phyloP scores from a whole-genome alignment of 192 early-diverging fungal genomes.

The Dissophora ornata region DNA sequence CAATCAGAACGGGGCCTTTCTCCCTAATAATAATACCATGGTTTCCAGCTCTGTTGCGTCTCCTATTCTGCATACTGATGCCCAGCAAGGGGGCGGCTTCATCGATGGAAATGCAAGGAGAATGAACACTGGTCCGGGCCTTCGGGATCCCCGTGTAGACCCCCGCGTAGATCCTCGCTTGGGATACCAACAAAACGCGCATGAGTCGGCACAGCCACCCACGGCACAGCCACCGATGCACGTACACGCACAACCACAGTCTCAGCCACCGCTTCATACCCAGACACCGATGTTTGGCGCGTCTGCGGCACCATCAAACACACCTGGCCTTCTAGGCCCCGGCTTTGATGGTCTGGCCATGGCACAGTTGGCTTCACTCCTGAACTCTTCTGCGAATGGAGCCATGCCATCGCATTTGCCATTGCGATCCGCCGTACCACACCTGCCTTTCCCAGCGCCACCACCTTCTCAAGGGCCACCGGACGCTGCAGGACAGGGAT shows the following conservation, averaged over 20 bases:
- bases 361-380: slow-evolving; percentile 22
- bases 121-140: neutral
- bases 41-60: slow-evolving; percentile 25
- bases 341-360: slow-evolving; percentile 17
- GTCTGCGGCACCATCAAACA: neutral
- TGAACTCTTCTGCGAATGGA: slow-evolving; percentile 16
- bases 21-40: slow-evolving; percentile 52
- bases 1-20: slow-evolving; percentile 35
- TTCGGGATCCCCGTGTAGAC: slow-evolving; percentile 12
- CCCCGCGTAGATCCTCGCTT: slow-evolving; percentile 25
- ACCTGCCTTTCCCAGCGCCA: neutral
- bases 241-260: neutral
- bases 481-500: neutral
- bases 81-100: slow-evolving; percentile 1
- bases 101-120: neutral
- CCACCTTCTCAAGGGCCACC: neutral
- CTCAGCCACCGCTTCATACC: slow-evolving; percentile 11
- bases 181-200: slow-evolving; percentile 3
- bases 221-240: slow-evolving; percentile 7
- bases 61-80: slow-evolving; percentile 23
- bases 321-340: neutral
- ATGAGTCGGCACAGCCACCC: slow-evolving; percentile 20
- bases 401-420: slow-evolving; percentile 1
- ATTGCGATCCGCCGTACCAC: neutral
- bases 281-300: neutral